Conservation (phyloP, 257 asterid genomes). For the Solanum tarijense region DNA sequence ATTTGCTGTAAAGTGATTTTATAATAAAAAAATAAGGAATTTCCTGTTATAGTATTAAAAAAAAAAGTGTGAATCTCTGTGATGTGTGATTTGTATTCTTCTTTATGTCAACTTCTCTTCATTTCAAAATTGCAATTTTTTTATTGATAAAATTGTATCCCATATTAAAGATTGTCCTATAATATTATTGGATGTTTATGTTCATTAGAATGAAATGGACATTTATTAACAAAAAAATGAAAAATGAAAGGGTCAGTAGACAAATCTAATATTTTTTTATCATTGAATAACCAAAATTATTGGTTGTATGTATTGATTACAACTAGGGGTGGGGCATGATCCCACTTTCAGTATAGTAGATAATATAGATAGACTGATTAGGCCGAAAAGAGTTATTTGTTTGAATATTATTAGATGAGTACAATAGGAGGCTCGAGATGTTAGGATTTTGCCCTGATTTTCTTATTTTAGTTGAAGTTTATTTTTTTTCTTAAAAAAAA, state of each 20-base stretch:
- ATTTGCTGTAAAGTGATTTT: neutral
- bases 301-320: neutral
- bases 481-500: too few species aligned
- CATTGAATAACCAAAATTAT: neutral
- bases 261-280: too few species aligned
- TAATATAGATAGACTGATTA: neutral
- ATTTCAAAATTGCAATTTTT: neutral
- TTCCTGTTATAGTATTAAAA: neutral
- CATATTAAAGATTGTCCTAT: neutral
- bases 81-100: neutral
- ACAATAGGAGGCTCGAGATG: neutral
- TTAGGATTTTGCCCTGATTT: too few species aligned
- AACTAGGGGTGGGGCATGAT: neutral
- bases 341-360: neutral
- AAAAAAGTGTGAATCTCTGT: neutral
- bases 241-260: neutral
- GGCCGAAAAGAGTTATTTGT: neutral
- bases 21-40: neutral
- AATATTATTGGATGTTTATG: neutral
- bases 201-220: neutral
- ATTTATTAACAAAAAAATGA: neutral
- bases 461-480: too few species aligned
- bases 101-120: neutral
- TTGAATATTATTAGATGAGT: neutral
- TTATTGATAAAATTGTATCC: neutral